These are phyloP conservation scores for Ophiostoma sp. DNA, from an alignment of 2,329 filamentous ascomycete genomes.

Conservation along the genomic window DNA sequence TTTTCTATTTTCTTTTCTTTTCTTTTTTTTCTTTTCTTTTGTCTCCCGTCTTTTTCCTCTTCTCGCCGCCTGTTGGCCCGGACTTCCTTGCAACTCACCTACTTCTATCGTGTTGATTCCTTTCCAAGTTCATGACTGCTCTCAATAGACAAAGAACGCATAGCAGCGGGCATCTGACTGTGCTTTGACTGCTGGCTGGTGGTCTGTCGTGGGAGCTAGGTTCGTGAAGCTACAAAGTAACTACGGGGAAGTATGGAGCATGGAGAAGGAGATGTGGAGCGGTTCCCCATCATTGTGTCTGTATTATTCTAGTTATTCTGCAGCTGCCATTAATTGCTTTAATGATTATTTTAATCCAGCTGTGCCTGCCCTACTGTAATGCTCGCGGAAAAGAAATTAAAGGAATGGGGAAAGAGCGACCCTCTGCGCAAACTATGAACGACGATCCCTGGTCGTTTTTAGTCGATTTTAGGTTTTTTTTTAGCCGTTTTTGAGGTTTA, in stretches of 20 bases:
- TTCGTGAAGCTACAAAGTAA: not conserved
- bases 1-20: not conserved
- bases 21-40: not conserved
- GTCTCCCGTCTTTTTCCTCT: not conserved
- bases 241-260: not conserved
- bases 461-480: not conserved
- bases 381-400: slow-evolving; percentile 1
- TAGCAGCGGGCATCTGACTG: not conserved
- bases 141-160: not conserved
- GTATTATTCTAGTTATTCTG: not conserved
- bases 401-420: slow-evolving; percentile 2
- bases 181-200: not conserved
- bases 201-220: not conserved
- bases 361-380: not conserved
- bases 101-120: not conserved
- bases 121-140: not conserved
- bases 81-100: not conserved
- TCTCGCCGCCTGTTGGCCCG: not conserved
- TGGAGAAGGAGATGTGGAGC: not conserved
- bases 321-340: not conserved
- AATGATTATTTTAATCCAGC: not conserved
- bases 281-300: not conserved
- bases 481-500: not conserved
- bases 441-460: not conserved
- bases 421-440: not conserved